Evolutionary conservation across 108 stramenopile genomes (phyloP), one percentile per base, ranked within the genome.

Genomic region (Cylindrotheca closterium): DNA sequence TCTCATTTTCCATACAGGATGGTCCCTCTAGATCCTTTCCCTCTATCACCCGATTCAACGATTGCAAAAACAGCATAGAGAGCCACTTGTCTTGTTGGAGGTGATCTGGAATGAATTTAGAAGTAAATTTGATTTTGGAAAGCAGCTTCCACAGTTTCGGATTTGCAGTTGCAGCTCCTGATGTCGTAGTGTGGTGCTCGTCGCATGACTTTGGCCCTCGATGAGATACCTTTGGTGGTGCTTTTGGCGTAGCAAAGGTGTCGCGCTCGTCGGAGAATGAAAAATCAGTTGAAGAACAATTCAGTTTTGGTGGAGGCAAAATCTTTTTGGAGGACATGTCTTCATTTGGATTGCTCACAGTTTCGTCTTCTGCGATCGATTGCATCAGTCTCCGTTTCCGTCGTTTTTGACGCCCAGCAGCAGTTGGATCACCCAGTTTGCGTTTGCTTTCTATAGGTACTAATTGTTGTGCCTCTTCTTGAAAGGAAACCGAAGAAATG

Each of bases 31-130:
- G 58, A 24, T 78, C 85, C 51, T 79, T 83, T 1, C 91, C 91
- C 4, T 76, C 65, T 21, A 89, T 67, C 45, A 92, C 76, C 22
- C 78, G 77, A 51, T 75, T 55, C 4, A 83, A 51, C 24, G 87
- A 77, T 50, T 76, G 60, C 23, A 89, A 71, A 3, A 83, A 79
- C 12, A 67, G 58, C 46, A 60, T 52, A 30, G 32, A 59, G 30
- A 54, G 51, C 47, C 67, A 74, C 17, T 31, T 54, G 30, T 46
- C 56, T 42, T 42, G 37, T 42, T 42, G 37, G 10, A 42, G 7
- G 7, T 15, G 37, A 42, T 42, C 37, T 7, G 7, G 10, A 42
- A 7, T 15, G 37, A 7, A 42, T 7, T 15, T 15, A 10, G 7
- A 15, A 42, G 15, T 42, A 15, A 42, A 7, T 15, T 7, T 42